Evolutionary conservation across 2,329 filamentous ascomycete species (phyloP), one percentile per base, ranked within the genome.

Genomic region (Fusarium graminum): DNA sequence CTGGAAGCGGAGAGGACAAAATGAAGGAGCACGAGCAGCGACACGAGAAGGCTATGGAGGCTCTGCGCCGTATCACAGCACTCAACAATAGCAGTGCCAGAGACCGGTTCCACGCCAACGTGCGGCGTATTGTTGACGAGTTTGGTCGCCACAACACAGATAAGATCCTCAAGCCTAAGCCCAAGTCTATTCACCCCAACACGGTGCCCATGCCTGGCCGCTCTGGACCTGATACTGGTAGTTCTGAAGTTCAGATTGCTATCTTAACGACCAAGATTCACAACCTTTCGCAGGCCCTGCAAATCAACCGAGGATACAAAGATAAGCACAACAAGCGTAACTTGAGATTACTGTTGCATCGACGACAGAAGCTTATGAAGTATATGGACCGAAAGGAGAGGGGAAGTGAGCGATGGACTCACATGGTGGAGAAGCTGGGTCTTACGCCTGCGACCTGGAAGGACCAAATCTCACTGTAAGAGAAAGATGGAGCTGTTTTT

Each of bases 261-360:
- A 96, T 99, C 71, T 79, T 99, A 76, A 99, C 95, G 4, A 87
- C 93, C 57, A 98, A 97, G 85, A 99, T 99, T 76, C 85, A 92
- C 65, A 89, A 90, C 25, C 78, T 99, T 47, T 90, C 91, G 16
- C 85, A 91, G 69, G 89, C 90, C 68, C 79, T 97, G 50, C 85
- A 90, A 74, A 84, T 82, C 40, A 86, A 88, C 60, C 80, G 83
- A 70, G 92, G 90, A 7, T 87, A 91, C 77, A 93, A 90, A 76
- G 95, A 99, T 76, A 97, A 96, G 83, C 87, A 93, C 77, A 97
- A 97, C 81, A 97, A 96, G 86, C 86, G 94, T 61, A 97, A 97
- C 79, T 75, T 99, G 76, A 85, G 93, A 68, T 73, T 97, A 63
- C 82, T 99, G 74, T 90, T 97, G 52, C 95, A 99, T 79, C 90